These are phyloP conservation scores for Geranomyces variabilis DNA, from an alignment of 192 early-diverging fungal species.

Conservation along the genomic window DNA sequence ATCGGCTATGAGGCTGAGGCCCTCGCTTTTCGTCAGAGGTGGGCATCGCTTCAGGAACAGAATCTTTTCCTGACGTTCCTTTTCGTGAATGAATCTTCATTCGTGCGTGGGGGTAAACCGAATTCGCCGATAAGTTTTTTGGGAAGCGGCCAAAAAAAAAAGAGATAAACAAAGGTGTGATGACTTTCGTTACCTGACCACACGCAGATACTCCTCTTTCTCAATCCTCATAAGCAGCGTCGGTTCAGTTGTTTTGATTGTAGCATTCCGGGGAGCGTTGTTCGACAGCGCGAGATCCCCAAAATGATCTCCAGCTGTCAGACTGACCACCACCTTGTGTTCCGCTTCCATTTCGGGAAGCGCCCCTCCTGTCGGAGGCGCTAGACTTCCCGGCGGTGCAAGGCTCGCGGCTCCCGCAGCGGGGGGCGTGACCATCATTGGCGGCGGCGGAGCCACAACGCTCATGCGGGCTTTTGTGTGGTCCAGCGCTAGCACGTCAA, in stretches of 20 bases:
- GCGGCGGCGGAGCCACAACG: neutral
- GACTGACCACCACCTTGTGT: conserved; percentile 1
- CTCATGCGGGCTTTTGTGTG: neutral
- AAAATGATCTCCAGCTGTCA: conserved; percentile 43
- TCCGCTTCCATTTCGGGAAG: neutral
- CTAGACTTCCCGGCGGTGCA: too few species aligned
- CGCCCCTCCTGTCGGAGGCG: neutral
- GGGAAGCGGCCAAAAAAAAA: too few species aligned
- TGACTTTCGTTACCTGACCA: conserved; percentile 29
- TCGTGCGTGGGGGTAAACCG: too few species aligned
- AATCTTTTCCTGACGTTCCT: conserved; percentile 46
- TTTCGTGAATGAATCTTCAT: conserved; percentile 49
- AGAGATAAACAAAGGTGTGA: too few species aligned
- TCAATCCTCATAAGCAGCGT: conserved; percentile 41
- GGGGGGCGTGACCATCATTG: neutral
- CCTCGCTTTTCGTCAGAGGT: neutral
- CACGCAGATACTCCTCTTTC: conserved; percentile 46
- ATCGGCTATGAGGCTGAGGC: conserved; percentile 36
- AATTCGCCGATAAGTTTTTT: too few species aligned
- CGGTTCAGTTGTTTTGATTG: conserved; percentile 34
- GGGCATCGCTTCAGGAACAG: conserved; percentile 31
- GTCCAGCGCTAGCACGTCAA: conserved; percentile 35
- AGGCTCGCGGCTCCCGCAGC: neutral
- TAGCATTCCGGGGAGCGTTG: conserved; percentile 41
- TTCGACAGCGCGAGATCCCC: conserved; percentile 45